Evolutionary conservation across 2,329 filamentous ascomycete species (phyloP).

Genomic region (Cladophialophora bantiana): DNA sequence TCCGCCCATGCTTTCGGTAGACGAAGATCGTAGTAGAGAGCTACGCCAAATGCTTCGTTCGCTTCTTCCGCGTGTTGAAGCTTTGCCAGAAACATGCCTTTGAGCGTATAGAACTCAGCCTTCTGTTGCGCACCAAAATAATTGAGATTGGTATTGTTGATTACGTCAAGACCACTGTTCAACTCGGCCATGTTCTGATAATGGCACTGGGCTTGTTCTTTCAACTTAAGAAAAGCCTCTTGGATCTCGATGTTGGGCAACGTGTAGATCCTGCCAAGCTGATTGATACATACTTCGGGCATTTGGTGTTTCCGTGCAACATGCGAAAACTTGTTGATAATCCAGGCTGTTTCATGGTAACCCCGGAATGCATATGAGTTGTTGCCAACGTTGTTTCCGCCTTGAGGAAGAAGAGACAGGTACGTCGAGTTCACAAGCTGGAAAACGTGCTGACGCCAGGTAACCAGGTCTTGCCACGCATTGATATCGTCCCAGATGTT

Average conservation of each 20-base stretch:
- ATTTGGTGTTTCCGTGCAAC: constrained; percentile 97
- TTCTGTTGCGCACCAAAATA: constrained; percentile 97
- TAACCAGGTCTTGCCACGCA: constrained; percentile 99
- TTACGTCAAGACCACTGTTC: constrained; percentile 91
- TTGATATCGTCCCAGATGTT: constrained; percentile 99
- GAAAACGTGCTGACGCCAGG: constrained; percentile 99
- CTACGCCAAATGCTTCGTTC: constrained; percentile 91
- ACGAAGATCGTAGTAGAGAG: constrained; percentile 93
- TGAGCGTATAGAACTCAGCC: constrained; percentile 97
- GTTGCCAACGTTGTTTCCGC: constrained; percentile 76
- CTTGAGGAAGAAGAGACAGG: constrained; percentile 79
- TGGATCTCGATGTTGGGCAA: constrained; percentile 99
- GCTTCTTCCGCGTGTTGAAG: constrained; percentile 89
- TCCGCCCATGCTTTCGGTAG: constrained; percentile 98
- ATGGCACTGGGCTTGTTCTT: constrained; percentile 99
- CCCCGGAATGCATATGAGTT: constrained; percentile 96
- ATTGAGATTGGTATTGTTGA: constrained; percentile 99
- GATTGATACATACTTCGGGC: constrained; percentile 95
- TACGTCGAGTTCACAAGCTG: constrained; percentile 95
- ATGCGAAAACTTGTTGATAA: constrained; percentile 98
- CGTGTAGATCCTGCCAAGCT: constrained; percentile 97
- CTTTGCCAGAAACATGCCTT: constrained; percentile 99
- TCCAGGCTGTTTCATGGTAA: constrained; percentile 99
- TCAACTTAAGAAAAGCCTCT: constrained; percentile 94
- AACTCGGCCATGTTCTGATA: constrained; percentile 96